Base-by-base conservation (phyloP, 2,329 filamentous ascomycete species). In the Celoporthe dispersa region DNA sequence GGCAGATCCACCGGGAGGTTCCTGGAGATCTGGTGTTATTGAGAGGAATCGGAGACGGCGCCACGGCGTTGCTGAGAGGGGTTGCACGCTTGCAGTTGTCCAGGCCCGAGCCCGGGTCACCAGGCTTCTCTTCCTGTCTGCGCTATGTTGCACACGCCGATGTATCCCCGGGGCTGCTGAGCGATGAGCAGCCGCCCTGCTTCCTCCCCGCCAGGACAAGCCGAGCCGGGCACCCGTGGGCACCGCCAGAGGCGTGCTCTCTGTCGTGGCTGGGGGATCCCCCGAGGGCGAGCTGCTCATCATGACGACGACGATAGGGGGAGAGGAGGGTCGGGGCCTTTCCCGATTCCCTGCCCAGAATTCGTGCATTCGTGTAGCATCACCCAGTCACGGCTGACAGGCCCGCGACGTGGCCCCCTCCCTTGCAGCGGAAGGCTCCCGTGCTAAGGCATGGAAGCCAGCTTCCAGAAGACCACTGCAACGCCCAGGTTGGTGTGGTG, bases 391-490 rank as follows among this genome's bases (percentile, higher is more conserved):
- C 53, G 53, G 44, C 53, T 28, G 51, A 53, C 51, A 53, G 51
- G 51, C 9, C 51, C n/a, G 51, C 51, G 51, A 16, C 51, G 51
- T 28, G 11, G 25, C 51, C 51, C 22, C 44, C 51, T 55, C 55
- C 55, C 28, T 28, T 59, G 55, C 55, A 33, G 31, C 55, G 31
- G 55, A 22, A 22, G 31, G 16, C 25, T 22, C 31, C 55, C 57
- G 57, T 60, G 57, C 57, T 48, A 51, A 64, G 39, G 62, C 39
- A 64, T 64, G 19, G 62, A 64, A 64, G 62, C 62, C 41, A 51
- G 41, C 62, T 64, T 64, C 62, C 62, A 64, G 62, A 64, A 51
- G 31, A 28, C 35, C 37, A 41, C 60, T 37, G 39, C 39, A 16
- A 22, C 60, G 9, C 16, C 57, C 31, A 8, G 31, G 1, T 14